These are phyloP conservation scores for Fonsecaea pedrosoi DNA, from an alignment of 2,329 filamentous ascomycete species.

Conservation along the genomic window DNA sequence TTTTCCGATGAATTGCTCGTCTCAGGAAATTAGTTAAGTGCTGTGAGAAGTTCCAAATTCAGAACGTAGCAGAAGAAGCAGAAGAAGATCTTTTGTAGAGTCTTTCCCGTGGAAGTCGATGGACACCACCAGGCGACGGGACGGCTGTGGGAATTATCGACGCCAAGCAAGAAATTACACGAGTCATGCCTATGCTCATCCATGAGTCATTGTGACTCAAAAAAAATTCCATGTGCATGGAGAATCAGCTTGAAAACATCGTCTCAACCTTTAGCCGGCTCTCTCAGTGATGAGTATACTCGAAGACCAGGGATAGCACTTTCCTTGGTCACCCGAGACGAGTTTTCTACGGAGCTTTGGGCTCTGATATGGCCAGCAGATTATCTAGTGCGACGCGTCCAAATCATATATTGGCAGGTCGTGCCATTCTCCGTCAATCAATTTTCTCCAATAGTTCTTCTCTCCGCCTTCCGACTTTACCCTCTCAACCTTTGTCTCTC, in stretches of 20 bases:
- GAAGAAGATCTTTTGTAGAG: background rate
- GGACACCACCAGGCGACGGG: background rate
- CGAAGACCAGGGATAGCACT: constrained; percentile 17
- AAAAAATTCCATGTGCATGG: constrained; percentile 17
- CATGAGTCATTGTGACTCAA: constrained; percentile 22
- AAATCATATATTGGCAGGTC: constrained; percentile 24
- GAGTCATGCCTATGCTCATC: background rate
- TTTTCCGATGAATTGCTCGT: constrained; percentile 48
- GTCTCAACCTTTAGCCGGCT: constrained; percentile 24
- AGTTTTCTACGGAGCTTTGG: constrained; percentile 20
- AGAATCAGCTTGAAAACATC: constrained; percentile 12
- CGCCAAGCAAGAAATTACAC: constrained; percentile 22
- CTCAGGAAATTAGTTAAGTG: constrained; percentile 5
- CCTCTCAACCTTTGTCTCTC: constrained; percentile 21
- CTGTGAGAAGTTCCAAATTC: background rate
- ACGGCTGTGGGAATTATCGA: constrained; percentile 27
- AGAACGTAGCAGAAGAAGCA: background rate
- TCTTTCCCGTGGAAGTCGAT: background rate
- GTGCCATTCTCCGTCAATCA: constrained; percentile 25
- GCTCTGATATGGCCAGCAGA: constrained; percentile 35
- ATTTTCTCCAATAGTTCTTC: constrained; percentile 23
- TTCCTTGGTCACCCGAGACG: constrained; percentile 14
- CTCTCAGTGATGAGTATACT: constrained; percentile 18
- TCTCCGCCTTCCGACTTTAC: constrained; percentile 24
- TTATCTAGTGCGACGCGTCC: constrained; percentile 25